Evolutionary conservation across 805 yeast species (phyloP), one percentile per base, ranked within the genome.

Genomic region (Saccharomycopsis vini): DNA sequence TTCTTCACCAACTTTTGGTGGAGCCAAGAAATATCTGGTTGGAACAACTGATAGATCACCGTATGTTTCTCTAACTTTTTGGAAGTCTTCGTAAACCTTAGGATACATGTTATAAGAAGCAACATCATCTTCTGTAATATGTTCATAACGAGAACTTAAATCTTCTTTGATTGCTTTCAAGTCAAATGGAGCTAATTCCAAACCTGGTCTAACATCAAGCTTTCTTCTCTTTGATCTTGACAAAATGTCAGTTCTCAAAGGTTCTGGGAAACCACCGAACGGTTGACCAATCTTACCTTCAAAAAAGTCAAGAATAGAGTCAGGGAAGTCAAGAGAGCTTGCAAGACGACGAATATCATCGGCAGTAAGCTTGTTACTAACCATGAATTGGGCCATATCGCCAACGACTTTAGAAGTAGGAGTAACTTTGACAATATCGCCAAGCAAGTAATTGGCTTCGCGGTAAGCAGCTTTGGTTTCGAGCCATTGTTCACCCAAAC

Each of bases 321-420:
- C 97, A 51, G 98, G 99, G 95, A 92, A 90, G 67, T 92, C 98
- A 56, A 92, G 75, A 46, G 87, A 85, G 44, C 77, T 68, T 3
- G 99, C 98, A 55, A 92, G 77, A 61, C 81, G 80, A 62, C 71
- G 72, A 50, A 92, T 95, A 59, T 92, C 99, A 56, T 83, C 85
- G 40, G 83, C 70, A 7, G 80, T 72, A 57, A 92, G 73, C 66
- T 88, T 88, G 73, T 92, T 92, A 38, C 95, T 77, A 49, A 92
- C 98, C 98, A 92, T 92, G 60, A 92, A 92, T 69, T 92, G 99
- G n/a, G 98, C 98, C 67, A 92, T 77, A 61, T 92, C 99, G 57
- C 98, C 98, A 52, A 92, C 99, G 58, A 92, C 98, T 72, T 92
- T 92, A n/a, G 97, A 89, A 20, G 98, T 92, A 49, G 99, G 99